Base-by-base conservation (phyloP, 768 basidiomycete species). In the Fistulinella prunicolor region DNA sequence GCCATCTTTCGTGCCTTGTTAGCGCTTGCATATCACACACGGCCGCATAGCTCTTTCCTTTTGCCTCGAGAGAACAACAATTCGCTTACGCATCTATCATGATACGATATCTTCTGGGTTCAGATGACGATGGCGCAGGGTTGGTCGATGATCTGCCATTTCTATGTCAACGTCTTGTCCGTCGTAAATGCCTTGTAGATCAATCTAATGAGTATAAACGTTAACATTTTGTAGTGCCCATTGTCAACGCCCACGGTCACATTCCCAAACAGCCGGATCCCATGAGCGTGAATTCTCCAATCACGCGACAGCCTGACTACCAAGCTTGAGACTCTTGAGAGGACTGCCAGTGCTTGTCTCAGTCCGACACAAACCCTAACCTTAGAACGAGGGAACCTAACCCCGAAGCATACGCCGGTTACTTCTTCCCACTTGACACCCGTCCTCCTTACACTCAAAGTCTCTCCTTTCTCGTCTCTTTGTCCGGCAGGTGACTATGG, bases 401-500 rank as follows among this genome's bases (percentile, higher is more conserved):
- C 6, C 40, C 50, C 42, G 32, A 50, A n/a, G 10, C 47, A 21
- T 34, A n/a, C n/a, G 38, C 38, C 6, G 12, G 41, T 23, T 32
- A 10, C 6, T n/a, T 22, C 38, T 60, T 55, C 55, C 44, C 60
- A 59, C 54, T n/a, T 5, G n/a, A n/a, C n/a, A 19, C 13, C 35
- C 12, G 5, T 6, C 17, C 16, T 16, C 9, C 13, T 8, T 9
- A 10, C n/a, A 36, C 16, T 34, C 14, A 4, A 42, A 51, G 37
- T 21, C 19, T n/a, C 37, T 50, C 39, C 42, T 28, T 28, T 42
- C 30, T 24, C 42, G 30, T 40, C 23, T 30, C 30, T 32, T n/a
- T n/a, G n/a, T n/a, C n/a, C 17, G 21, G 48, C 39, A 58, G 48
- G 23, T 24, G 23, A 38, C 38, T 19, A 89, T 88, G 87, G 87